These are phyloP conservation scores for Xylaria sp. DNA, from an alignment of 2,329 filamentous ascomycete genomes.

Conservation along the genomic window DNA sequence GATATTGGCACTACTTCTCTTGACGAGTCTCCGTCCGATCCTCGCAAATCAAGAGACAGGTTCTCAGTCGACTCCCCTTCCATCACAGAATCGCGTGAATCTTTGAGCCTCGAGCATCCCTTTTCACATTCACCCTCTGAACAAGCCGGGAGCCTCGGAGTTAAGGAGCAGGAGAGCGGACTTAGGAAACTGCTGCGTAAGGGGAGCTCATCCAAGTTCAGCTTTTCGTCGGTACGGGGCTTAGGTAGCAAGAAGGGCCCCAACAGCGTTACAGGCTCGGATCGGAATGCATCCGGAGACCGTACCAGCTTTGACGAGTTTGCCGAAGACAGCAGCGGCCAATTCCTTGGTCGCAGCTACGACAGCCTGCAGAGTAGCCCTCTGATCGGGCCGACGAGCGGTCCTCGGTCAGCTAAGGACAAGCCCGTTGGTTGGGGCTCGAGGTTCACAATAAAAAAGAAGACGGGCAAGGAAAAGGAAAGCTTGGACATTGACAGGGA, in stretches of 20 bases:
- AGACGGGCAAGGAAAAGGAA: conserved; percentile 65
- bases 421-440: conserved; percentile 61
- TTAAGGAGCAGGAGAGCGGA: conserved; percentile 66
- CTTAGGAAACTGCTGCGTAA: conserved; percentile 72
- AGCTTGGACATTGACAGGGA: conserved; percentile 64
- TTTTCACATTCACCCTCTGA: conserved; percentile 69
- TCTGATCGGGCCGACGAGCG: conserved; percentile 63
- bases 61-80: conserved; percentile 69
- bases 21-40: conserved; percentile 62
- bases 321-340: conserved; percentile 55
- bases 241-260: conserved; percentile 67
- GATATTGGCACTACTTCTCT: conserved; percentile 55
- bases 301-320: conserved; percentile 69
- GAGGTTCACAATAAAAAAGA: conserved; percentile 70
- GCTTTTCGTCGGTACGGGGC: conserved; percentile 63
- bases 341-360: conserved; percentile 60
- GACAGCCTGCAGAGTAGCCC: conserved; percentile 69
- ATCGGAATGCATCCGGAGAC: conserved; percentile 66
- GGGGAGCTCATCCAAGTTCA: conserved; percentile 73
- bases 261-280: conserved; percentile 67
- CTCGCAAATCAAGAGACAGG: conserved; percentile 66
- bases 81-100: conserved; percentile 70
- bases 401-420: conserved; percentile 53
- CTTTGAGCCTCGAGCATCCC: conserved; percentile 64
- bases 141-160: conserved; percentile 54